Percentiles rank a stretch among this genome's conserved stretches.
Evolutionary conservation across 2,329 filamentous ascomycete genomes (phyloP).

Genomic region (Herpotrichia juniperi): DNA sequence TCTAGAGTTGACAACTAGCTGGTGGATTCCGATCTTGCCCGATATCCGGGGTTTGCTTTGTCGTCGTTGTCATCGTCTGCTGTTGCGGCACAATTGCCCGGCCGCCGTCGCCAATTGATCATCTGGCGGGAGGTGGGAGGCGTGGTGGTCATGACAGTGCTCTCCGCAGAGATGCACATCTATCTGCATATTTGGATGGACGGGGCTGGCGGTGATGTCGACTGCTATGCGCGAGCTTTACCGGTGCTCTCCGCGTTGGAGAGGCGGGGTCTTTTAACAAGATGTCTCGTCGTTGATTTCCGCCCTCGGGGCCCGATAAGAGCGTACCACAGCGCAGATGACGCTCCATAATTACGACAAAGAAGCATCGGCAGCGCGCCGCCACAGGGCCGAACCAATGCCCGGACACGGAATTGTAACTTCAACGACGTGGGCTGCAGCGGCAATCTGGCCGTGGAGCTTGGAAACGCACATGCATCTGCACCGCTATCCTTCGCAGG

Average conservation of each 20-base stretch:
- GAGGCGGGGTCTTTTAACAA: constrained; percentile 24
- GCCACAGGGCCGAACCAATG: constrained; percentile 36
- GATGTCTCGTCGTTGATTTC: background rate
- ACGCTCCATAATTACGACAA: constrained; percentile 43
- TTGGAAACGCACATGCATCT: constrained; percentile 33
- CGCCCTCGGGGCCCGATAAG: constrained; percentile 35
- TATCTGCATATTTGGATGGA: constrained; percentile 4
- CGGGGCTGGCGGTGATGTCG: constrained; percentile 25
- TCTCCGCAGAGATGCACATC: no score
- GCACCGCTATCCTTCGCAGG: constrained; percentile 25
- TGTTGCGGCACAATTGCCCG: constrained; percentile 16
- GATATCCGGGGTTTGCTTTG: constrained; percentile 20
- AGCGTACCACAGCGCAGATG: constrained; percentile 24
- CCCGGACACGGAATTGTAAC: constrained; percentile 22
- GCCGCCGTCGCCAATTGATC: constrained; percentile 1
- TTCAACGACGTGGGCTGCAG: constrained; percentile 34
- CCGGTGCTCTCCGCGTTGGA: constrained; percentile 11
- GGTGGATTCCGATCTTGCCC: constrained; percentile 34
- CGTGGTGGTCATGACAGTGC: background rate
- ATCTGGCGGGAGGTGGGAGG: background rate
- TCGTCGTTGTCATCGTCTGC: background rate
- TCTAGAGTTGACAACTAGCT: constrained; percentile 19
- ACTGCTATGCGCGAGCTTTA: constrained; percentile 6
- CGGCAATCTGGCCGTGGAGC: constrained; percentile 40
- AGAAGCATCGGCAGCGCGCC: constrained; percentile 23